These are phyloP conservation scores for Arachnomyces sp. DNA, from an alignment of 2,329 filamentous ascomycete genomes.

Conservation along the genomic window DNA sequence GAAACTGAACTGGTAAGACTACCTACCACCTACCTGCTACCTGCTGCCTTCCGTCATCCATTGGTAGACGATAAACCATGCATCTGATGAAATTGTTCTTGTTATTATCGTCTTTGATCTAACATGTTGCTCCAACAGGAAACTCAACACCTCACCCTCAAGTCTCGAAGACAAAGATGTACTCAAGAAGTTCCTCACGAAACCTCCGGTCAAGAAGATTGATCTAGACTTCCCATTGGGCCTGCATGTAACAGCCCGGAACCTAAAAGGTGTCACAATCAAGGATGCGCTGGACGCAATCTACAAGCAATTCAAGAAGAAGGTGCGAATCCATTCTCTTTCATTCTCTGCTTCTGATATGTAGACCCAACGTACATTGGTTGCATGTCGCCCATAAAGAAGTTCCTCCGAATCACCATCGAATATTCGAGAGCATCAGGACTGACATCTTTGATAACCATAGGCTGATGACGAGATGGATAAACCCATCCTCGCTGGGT, in stretches of 20 bases:
- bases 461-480: slow-evolving; percentile 90
- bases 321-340: slow-evolving; percentile 51
- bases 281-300: slow-evolving; percentile 95
- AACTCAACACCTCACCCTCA: slow-evolving; percentile 78
- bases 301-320: slow-evolving; percentile 94
- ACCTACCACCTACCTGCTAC: not conserved
- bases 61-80: too few relatives aligned
- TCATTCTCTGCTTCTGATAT: not conserved
- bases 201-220: slow-evolving; percentile 84
- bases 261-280: slow-evolving; percentile 90
- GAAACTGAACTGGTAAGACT: slow-evolving; percentile 73
- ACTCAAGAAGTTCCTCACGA: slow-evolving; percentile 73
- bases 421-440: not conserved
- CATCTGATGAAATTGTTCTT: not conserved
- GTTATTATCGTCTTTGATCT: not conserved
- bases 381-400: not conserved
- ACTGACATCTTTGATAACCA: slow-evolving; percentile 14
- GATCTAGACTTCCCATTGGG: slow-evolving; percentile 87
- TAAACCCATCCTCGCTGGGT: slow-evolving; percentile 78
- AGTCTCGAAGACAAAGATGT: slow-evolving; percentile 75
- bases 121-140: slow-evolving; percentile 50
- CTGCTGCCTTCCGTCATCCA: not conserved
- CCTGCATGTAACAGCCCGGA: slow-evolving; percentile 79
- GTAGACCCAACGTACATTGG: too few relatives aligned
- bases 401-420: not conserved